Conservation (phyloP, 176 grass and related monocot genomes). For the Zoysia japonica region DNA sequence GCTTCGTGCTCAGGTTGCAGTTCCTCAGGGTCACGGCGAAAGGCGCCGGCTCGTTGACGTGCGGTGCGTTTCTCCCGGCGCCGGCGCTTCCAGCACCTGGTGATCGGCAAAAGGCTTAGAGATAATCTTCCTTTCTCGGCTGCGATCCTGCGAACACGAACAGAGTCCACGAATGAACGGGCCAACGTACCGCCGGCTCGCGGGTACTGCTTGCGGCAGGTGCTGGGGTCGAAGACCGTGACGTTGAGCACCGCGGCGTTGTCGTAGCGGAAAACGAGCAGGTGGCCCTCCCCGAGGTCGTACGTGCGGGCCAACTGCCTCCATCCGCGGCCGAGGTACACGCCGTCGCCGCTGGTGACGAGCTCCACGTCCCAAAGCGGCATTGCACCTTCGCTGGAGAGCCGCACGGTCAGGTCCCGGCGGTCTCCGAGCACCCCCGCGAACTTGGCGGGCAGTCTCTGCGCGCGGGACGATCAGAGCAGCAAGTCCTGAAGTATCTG, state of each 20-base stretch:
- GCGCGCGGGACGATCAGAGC: background rate
- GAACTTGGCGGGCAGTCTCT: conserved; percentile 45
- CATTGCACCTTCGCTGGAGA: background rate
- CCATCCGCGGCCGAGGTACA: conserved; percentile 36
- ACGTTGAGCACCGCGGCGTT: conserved; percentile 16
- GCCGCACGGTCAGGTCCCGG: conserved; percentile 33
- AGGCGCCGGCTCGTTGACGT: conserved; percentile 19
- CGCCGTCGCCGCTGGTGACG: conserved; percentile 17
- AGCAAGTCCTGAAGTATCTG: background rate
- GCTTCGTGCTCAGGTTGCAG: conserved; percentile 28
- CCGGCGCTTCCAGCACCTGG: background rate
- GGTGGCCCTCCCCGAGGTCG: conserved; percentile 24
- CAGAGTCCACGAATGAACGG: too few relatives aligned
- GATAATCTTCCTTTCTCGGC: too few relatives aligned
- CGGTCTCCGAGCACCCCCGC: background rate
- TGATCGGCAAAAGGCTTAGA: background rate
- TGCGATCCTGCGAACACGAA: too few relatives aligned
- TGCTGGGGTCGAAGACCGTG: conserved; percentile 40
- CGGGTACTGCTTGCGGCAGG: conserved; percentile 35
- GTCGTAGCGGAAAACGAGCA: conserved; percentile 42
- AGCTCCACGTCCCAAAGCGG: conserved; percentile 35
- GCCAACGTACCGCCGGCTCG: background rate
- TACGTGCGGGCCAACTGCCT: conserved; percentile 28
- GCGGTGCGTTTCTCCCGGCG: background rate
- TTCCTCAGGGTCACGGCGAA: conserved; percentile 39